These are phyloP conservation scores for Geotrichum aggregatum DNA, from an alignment of 1,139 yeast genomes.

Conservation along the genomic window DNA sequence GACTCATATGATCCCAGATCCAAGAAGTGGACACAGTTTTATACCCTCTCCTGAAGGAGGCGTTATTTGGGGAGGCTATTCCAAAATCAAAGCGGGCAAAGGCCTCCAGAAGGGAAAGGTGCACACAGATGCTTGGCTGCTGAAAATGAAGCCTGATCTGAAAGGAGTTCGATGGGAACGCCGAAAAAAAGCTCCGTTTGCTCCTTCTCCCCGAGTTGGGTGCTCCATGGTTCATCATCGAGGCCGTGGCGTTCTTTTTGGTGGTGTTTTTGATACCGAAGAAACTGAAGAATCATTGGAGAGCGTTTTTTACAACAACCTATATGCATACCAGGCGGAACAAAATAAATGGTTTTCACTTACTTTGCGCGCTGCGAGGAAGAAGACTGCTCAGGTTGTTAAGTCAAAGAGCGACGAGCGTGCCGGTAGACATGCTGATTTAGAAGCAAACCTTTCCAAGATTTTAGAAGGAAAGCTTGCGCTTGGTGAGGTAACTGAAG, in stretches of 20 bases:
- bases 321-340: conserved; percentile 80
- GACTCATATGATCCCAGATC: conserved; percentile 77
- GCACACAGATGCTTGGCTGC: conserved; percentile 79
- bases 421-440: conserved; percentile 63
- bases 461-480: conserved; percentile 64
- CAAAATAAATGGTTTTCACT: conserved; percentile 85
- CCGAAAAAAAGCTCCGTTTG: conserved; percentile 81
- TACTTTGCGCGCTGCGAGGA: conserved; percentile 59
- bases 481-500: conserved; percentile 53
- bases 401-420: conserved; percentile 44
- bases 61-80: conserved; percentile 86
- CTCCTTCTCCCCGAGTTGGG: conserved; percentile 92
- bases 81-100: conserved; percentile 85
- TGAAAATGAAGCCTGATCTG: conserved; percentile 86
- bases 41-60: conserved; percentile 83
- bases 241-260: conserved; percentile 89
- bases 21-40: conserved; percentile 89
- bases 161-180: conserved; percentile 81
- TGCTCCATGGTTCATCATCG: conserved; percentile 85
- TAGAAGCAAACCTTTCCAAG: conserved; percentile 73
- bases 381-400: conserved; percentile 42
- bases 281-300: conserved; percentile 92
- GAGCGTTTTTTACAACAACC: conserved; percentile 75
- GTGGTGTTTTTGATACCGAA: conserved; percentile 92
- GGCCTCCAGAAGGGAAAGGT: conserved; percentile 91